Evolutionary conservation across 2,329 filamentous ascomycete genomes (phyloP).

Genomic region (Plectosphaerella sp.): DNA sequence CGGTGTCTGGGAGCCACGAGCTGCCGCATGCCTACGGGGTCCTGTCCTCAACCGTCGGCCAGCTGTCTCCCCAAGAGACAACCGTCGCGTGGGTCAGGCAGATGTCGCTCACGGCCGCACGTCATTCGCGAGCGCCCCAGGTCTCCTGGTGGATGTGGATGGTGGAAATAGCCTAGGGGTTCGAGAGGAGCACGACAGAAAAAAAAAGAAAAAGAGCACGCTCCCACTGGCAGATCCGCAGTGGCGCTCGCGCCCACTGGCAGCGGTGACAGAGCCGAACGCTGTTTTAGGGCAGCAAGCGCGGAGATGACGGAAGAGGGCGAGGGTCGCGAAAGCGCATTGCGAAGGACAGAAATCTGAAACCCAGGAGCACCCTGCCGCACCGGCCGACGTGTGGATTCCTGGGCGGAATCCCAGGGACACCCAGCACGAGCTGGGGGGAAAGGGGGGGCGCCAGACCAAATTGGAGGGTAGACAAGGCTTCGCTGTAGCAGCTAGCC

Average conservation of each 20-base stretch:
- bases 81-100: no score
- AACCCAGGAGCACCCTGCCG: slow-evolving; percentile 1
- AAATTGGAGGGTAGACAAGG: not conserved
- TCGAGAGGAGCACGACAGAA: not conserved
- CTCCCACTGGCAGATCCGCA: slow-evolving; percentile 6
- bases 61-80: no score
- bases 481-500: not conserved
- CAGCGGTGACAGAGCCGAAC: not conserved
- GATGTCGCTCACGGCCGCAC: no score
- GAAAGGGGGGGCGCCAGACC: not conserved
- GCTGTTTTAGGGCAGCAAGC: slow-evolving; percentile 14
- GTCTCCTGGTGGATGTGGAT: no score
- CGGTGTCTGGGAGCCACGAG: no score
- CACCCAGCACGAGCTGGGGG: not conserved
- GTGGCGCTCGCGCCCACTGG: slow-evolving; percentile 7
- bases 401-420: not conserved
- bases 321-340: slow-evolving; percentile 28
- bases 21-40: no score
- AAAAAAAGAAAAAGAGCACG: not conserved
- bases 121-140: no score
- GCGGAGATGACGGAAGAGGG: slow-evolving; percentile 23
- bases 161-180: not conserved
- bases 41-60: no score
- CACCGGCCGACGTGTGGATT: not conserved
- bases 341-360: slow-evolving; percentile 2